These are phyloP conservation scores for Flaveria linearis DNA, from an alignment of 129 eudicot genomes.

Conservation along the genomic window DNA sequence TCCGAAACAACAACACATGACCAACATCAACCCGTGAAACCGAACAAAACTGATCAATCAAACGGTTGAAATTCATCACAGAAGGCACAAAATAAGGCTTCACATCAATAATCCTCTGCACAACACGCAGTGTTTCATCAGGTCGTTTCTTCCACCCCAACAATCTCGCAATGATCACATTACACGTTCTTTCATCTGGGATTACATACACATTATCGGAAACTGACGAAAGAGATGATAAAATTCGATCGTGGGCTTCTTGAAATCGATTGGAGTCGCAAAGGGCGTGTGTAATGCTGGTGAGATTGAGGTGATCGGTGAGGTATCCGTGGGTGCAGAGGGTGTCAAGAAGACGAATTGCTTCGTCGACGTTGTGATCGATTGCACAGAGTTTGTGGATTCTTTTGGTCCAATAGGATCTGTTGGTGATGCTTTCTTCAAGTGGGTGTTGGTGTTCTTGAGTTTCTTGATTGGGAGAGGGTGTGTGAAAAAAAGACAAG, in stretches of 20 bases:
- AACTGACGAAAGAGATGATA: slow-evolving; percentile 29
- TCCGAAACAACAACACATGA: slow-evolving; percentile 53
- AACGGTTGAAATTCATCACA: slow-evolving; percentile 71
- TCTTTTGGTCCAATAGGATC: slow-evolving; percentile 51
- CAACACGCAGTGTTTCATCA: slow-evolving; percentile 40
- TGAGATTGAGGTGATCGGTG: slow-evolving; percentile 60
- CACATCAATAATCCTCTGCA: slow-evolving; percentile 35
- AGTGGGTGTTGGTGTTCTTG: slow-evolving; percentile 16
- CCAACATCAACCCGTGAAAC: slow-evolving; percentile 34
- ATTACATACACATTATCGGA: background rate
- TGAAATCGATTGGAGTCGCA: slow-evolving; percentile 56
- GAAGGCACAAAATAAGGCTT: slow-evolving; percentile 75
- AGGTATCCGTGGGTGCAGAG: slow-evolving; percentile 57
- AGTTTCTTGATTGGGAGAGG: background rate
- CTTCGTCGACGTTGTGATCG: slow-evolving; percentile 53
- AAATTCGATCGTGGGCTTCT: slow-evolving; percentile 65
- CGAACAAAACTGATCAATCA: slow-evolving; percentile 63
- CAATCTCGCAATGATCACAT: slow-evolving; percentile 68
- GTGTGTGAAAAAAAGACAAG: slow-evolving; percentile 23
- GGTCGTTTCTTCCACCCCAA: slow-evolving; percentile 50
- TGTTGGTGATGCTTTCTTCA: slow-evolving; percentile 42
- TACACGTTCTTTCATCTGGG: slow-evolving; percentile 84
- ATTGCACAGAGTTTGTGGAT: slow-evolving; percentile 69
- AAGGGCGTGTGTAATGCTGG: slow-evolving; percentile 71
- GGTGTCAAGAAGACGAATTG: slow-evolving; percentile 52